Conservation (phyloP, 2,329 filamentous ascomycete species). For the Cryphonectria radicalis region DNA sequence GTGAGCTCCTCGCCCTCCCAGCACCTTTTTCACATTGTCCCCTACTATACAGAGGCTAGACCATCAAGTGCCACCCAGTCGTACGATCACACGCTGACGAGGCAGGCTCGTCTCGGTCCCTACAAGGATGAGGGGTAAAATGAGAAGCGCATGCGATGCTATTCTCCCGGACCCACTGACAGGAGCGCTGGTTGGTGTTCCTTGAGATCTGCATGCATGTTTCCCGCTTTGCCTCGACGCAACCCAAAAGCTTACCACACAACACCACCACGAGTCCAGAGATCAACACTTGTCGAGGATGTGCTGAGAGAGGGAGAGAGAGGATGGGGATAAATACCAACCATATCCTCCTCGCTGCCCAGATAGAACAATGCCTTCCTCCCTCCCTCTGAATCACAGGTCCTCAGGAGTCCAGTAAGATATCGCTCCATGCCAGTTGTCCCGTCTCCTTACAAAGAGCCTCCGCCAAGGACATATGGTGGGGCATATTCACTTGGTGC, state of each 20-base stretch:
- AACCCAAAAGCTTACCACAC: not conserved
- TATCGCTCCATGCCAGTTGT: not conserved
- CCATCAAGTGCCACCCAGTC: not conserved
- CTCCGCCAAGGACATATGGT: not conserved
- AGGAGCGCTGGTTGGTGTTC: not conserved
- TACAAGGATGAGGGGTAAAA: slow-evolving; percentile 28
- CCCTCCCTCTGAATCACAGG: not conserved
- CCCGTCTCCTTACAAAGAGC: not conserved
- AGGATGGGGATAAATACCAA: not conserved
- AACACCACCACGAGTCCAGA: not conserved
- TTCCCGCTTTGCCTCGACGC: not conserved
- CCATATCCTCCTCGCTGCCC: not conserved
- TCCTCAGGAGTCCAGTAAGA: not conserved
- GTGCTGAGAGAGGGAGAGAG: not conserved
- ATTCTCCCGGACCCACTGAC: slow-evolving; percentile 3
- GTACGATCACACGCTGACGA: slow-evolving; percentile 1
- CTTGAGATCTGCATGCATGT: slow-evolving; percentile 2
- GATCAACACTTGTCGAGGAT: not conserved
- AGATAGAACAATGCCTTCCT: not conserved
- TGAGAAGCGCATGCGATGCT: slow-evolving; percentile 5
- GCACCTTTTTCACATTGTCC: not conserved
- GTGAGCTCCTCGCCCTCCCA: not conserved
- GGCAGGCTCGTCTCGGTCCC: not conserved
- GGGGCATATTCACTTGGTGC: not conserved
- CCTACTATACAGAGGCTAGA: not conserved